Base-by-base conservation (phyloP, 1,284 basidiomycete genomes). In the Pisolithus thermaeus region DNA sequence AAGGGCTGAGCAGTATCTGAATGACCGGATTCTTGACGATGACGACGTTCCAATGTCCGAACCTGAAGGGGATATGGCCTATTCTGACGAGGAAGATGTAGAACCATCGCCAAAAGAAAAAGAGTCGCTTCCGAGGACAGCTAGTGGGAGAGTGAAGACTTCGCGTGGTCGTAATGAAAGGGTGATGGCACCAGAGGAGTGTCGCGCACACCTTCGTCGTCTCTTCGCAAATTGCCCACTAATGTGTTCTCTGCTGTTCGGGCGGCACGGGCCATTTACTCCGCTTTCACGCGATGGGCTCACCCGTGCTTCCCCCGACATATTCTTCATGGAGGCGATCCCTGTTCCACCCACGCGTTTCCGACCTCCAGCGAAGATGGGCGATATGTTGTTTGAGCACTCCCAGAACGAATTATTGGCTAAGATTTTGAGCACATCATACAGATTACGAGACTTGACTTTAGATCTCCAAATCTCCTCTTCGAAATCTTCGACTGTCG, bases 301-400 rank as follows among this genome's bases (percentile, higher is more conserved):
- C 9, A 82, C 81, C 16, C 64, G 78, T 39, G 88, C 90, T 25
- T 90, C 86, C 41, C 89, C 93, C 44, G 95, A 97, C 66, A 93
- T 97, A 80, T 99, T 99, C 72, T 99, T 99, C 77, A 77, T 99
- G 75, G 91, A 96, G 37, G 93, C 91, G 50, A 68, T 99, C 30
- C 84, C 92, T 28, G 90, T 99, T 35, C 82, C 95, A 22, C 97
- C 97, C 22, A 97, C 93, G 7, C 89, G 96, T 41, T 99, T 98
- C 77, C 85, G 97, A 42, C 97, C 97, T 1, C 90, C 97, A 2
- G 83, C 92, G 14, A 89, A 87, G 64, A 84, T 99, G 87, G 92
- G 87, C 49, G 97, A 97, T 57, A 87, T 83, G 55, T 77, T 96
- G 1, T 97, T 98, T 64, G 97, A 99, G 67, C 95, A 98, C 70